phyloP scores from a whole-genome alignment of 2,329 filamentous ascomycete species.

The Parasarocladium wereldwijsianum region DNA sequence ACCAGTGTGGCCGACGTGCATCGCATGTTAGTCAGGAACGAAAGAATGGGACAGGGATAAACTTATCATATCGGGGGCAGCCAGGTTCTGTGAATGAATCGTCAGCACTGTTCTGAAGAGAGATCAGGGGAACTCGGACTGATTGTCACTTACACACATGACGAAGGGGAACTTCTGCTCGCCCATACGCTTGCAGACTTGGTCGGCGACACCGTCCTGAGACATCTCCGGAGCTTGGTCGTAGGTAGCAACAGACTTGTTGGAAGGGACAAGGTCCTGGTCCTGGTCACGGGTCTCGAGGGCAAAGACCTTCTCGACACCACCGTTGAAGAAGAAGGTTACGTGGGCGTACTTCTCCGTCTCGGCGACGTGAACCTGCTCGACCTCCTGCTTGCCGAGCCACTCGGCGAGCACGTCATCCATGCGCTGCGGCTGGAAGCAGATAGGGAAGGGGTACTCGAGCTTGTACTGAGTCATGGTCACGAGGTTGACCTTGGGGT shows the following conservation, averaged over 20 bases:
- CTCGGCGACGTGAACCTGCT: constrained; percentile 94
- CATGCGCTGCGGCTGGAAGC: constrained; percentile 92
- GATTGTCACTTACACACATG: constrained; percentile 38
- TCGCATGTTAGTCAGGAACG: constrained; percentile 1
- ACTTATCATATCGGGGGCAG: constrained; percentile 75
- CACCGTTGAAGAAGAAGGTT: constrained; percentile 99
- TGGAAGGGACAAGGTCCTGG: constrained; percentile 68
- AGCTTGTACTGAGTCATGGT: constrained; percentile 99
- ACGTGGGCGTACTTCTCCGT: constrained; percentile 99
- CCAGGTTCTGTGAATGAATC: constrained; percentile 63
- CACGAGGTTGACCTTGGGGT: constrained; percentile 78
- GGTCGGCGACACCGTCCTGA: constrained; percentile 75
- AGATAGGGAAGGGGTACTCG: constrained; percentile 82
- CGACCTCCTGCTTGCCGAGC: constrained; percentile 73
- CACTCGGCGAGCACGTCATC: constrained; percentile 97
- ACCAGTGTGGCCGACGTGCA: constrained; percentile 76
- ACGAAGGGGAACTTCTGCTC: constrained; percentile 87
- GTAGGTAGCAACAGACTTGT: constrained; percentile 83
- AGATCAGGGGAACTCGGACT: not conserved
- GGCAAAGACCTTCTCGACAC: constrained; percentile 90
- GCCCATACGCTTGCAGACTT: constrained; percentile 73
- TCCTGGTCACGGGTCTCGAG: constrained; percentile 80
- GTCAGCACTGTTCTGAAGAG: constrained; percentile 24
- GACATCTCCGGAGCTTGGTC: constrained; percentile 94
- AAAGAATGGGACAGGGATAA: not conserved